Conservation (phyloP, 495 filamentous ascomycete genomes). For the Schizothecium vesticola region DNA sequence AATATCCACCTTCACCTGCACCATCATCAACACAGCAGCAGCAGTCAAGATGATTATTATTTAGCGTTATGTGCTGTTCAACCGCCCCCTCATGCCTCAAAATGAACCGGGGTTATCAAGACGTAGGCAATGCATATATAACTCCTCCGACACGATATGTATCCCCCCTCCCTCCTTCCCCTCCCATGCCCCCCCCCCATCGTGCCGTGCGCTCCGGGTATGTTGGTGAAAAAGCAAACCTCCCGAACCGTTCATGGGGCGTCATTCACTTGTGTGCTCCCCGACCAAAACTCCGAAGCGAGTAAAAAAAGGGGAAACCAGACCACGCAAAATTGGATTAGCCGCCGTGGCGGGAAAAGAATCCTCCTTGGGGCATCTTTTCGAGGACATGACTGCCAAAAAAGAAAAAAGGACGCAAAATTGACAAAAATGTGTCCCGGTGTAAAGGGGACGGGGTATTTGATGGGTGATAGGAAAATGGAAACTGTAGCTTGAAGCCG, state of each 20-base stretch:
- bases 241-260: not conserved
- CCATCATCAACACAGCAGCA: not conserved
- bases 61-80: not conserved
- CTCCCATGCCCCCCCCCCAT: not conserved
- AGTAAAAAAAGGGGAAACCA: too few relatives aligned
- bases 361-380: not conserved
- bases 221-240: not conserved
- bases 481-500: not conserved
- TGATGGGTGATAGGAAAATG: not conserved
- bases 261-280: not conserved
- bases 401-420: not conserved
- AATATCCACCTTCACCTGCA: not conserved
- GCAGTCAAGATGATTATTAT: not conserved
- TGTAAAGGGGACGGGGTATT: not conserved
- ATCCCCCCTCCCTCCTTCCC: not conserved
- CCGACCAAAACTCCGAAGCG: not conserved
- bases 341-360: not conserved
- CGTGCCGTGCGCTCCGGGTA: not conserved
- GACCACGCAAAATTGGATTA: not conserved
- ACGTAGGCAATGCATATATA: not conserved
- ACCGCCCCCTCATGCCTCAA: not conserved
- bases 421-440: not conserved
- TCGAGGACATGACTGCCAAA: not conserved
- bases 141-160: not conserved
- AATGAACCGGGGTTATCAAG: not conserved